Conservation (phyloP, 2,329 filamentous ascomycete species). For the Furcasterigmium furcatum region DNA sequence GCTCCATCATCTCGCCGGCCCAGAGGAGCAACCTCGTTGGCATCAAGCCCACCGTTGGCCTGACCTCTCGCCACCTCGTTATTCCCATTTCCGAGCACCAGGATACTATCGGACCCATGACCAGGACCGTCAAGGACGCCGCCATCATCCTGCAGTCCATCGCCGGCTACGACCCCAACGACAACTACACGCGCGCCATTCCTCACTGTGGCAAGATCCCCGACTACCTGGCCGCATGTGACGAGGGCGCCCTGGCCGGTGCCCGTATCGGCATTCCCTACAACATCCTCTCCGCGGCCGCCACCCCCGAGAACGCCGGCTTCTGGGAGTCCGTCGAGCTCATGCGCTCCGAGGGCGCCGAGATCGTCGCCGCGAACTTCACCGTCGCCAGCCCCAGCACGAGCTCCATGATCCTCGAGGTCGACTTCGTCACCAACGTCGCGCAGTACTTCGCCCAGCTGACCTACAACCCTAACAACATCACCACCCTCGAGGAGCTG, state of each 20-base stretch:
- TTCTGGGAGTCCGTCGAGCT: slow-evolving; percentile 51
- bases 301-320: slow-evolving; percentile 28
- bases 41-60: slow-evolving; percentile 72
- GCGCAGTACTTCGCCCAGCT: slow-evolving; percentile 50
- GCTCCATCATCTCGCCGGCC: slow-evolving; percentile 63
- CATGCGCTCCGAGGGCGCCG: slow-evolving; percentile 53
- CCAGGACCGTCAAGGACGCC: slow-evolving; percentile 66
- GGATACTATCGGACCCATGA: slow-evolving; percentile 67
- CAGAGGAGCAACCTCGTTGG: slow-evolving; percentile 67
- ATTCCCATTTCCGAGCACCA: slow-evolving; percentile 66
- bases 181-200: slow-evolving; percentile 53
- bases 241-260: slow-evolving; percentile 47
- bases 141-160: slow-evolving; percentile 65
- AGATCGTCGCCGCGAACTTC: slow-evolving; percentile 54
- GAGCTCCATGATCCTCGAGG: slow-evolving; percentile 3
- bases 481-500: slow-evolving; percentile 45
- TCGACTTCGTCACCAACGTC: slow-evolving; percentile 44
- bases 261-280: slow-evolving; percentile 61
- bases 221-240: slow-evolving; percentile 27
- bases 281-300: slow-evolving; percentile 42
- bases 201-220: neutral
- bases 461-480: slow-evolving; percentile 46
- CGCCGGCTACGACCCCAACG: slow-evolving; percentile 57
- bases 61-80: slow-evolving; percentile 53
- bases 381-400: slow-evolving; percentile 7